A percentile compares a stretch with the other conserved stretches of the same genome.
These are phyloP conservation scores for Adansonia grandidieri DNA, from an alignment of 441 rosid genomes.

Conservation along the genomic window DNA sequence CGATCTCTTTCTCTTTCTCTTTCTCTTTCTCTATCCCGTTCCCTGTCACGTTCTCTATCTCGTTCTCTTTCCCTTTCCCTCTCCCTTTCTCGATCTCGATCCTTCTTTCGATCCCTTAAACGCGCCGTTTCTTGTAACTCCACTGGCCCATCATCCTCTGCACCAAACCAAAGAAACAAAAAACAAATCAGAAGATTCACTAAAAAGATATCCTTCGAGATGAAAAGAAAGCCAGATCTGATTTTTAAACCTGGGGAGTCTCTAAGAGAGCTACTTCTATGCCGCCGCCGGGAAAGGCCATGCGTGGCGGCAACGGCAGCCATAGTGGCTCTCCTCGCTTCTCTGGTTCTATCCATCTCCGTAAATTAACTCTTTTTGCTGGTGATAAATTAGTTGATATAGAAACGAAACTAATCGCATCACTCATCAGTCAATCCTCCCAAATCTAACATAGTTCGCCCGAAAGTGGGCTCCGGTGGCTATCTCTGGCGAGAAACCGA, in stretches of 20 bases:
- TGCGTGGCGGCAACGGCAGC: slow-evolving; percentile 74
- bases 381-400: slow-evolving; percentile 32
- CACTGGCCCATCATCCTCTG: slow-evolving; percentile 78
- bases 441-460: slow-evolving; percentile 38
- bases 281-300: slow-evolving; percentile 75
- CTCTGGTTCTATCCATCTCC: slow-evolving; percentile 87
- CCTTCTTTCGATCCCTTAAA: slow-evolving; percentile 86
- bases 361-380: slow-evolving; percentile 9
- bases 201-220: neutral
- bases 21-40: slow-evolving; percentile 43
- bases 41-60: slow-evolving; percentile 52
- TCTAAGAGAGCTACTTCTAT: slow-evolving; percentile 67
- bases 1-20: slow-evolving; percentile 73
- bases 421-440: slow-evolving; percentile 51
- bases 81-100: slow-evolving; percentile 57
- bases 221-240: slow-evolving; percentile 41
- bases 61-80: slow-evolving; percentile 29
- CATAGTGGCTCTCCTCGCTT: slow-evolving; percentile 74
- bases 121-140: slow-evolving; percentile 80
- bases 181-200: slow-evolving; percentile 27
- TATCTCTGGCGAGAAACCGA: slow-evolving; percentile 7
- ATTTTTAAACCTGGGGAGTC: slow-evolving; percentile 79
- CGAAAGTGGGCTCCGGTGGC: slow-evolving; percentile 19
- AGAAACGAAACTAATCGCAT: slow-evolving; percentile 23
- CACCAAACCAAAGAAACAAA: neutral